Evolutionary conservation across 192 early-diverging fungal genomes (phyloP).

Genomic region (Coemansia sp.): DNA sequence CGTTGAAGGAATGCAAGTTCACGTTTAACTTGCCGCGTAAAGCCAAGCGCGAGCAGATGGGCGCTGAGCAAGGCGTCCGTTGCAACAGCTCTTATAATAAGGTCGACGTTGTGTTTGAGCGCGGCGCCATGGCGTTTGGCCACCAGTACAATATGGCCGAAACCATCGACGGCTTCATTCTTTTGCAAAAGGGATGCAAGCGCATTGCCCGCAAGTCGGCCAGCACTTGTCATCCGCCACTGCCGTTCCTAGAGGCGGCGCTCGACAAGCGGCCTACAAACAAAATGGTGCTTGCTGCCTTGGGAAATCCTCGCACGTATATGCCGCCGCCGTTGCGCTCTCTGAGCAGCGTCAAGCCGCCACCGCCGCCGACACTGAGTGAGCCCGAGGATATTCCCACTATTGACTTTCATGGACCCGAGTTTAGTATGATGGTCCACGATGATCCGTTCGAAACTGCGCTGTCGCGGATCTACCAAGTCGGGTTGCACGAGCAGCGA

Average conservation of each 20-base stretch:
- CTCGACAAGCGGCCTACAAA: slow-evolving; percentile 18
- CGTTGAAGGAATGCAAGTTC: slow-evolving; percentile 30
- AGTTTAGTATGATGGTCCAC: slow-evolving; percentile 52
- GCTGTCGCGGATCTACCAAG: slow-evolving; percentile 52
- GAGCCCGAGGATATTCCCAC: slow-evolving; percentile 52
- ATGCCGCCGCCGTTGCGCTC: slow-evolving; percentile 45
- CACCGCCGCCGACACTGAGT: slow-evolving; percentile 26
- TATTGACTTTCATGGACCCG: slow-evolving; percentile 42
- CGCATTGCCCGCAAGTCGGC: slow-evolving; percentile 51
- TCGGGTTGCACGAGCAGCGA: slow-evolving; percentile 53
- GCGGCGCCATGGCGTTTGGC: slow-evolving; percentile 43
- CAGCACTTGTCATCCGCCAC: slow-evolving; percentile 33
- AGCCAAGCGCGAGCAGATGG: slow-evolving; percentile 33
- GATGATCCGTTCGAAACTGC: slow-evolving; percentile 61
- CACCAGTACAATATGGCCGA: slow-evolving; percentile 55
- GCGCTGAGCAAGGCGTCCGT: slow-evolving; percentile 41
- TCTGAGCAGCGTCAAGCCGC: slow-evolving; percentile 24
- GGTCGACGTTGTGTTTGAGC: slow-evolving; percentile 51
- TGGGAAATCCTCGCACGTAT: slow-evolving; percentile 42
- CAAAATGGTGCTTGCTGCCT: slow-evolving; percentile 31
- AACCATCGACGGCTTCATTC: slow-evolving; percentile 52
- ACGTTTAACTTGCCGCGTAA: slow-evolving; percentile 36
- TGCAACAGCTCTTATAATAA: slow-evolving; percentile 43
- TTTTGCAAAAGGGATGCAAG: slow-evolving; percentile 56
- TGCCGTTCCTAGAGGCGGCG: slow-evolving; percentile 21